A percentile compares a stretch with the other conserved stretches of the same genome.
phyloP scores from a whole-genome alignment of 164 flowering plant genomes.

The Chloranthus sessilifolius region DNA sequence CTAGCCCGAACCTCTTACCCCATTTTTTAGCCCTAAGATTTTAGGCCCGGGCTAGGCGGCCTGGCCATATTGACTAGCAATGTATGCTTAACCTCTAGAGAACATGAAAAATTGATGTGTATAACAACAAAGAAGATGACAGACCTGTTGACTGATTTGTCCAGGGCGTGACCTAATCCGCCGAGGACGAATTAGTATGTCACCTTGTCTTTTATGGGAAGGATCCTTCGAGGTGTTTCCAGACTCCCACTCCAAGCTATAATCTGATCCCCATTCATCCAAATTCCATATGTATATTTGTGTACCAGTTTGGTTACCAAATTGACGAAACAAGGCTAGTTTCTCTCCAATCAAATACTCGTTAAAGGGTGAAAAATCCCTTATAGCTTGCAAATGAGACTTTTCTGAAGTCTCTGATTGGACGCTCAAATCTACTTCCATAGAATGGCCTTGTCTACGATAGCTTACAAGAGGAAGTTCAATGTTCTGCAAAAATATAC shows the following conservation, averaged over 20 bases:
- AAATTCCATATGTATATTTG: conserved; percentile 64
- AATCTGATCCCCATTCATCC: conserved; percentile 51
- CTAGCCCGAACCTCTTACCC: too few relatives aligned
- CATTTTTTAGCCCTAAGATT: too few relatives aligned
- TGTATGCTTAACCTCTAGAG: too few relatives aligned
- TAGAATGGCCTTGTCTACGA: conserved; percentile 26
- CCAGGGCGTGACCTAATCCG: conserved; percentile 52
- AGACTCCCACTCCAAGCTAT: conserved; percentile 42
- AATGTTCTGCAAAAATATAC: conserved; percentile 33
- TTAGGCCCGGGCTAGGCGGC: too few relatives aligned
- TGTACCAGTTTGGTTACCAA: conserved; percentile 47
- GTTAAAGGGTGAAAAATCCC: conserved; percentile 52
- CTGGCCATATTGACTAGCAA: too few relatives aligned
- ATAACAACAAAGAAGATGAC: conserved; percentile 3
- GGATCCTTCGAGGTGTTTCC: conserved; percentile 22
- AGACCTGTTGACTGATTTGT: conserved; percentile 44
- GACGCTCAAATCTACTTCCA: conserved; percentile 43
- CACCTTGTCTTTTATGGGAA: conserved; percentile 29
- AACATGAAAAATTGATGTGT: background rate
- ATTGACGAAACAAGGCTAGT: conserved; percentile 26
- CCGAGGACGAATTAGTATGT: conserved; percentile 42
- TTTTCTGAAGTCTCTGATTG: conserved; percentile 35
- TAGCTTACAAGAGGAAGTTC: conserved; percentile 60
- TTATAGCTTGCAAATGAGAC: conserved; percentile 37
- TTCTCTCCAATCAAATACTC: conserved; percentile 55